Base-by-base conservation (phyloP, 257 asterid species). In the Nicotiana undulata region DNA sequence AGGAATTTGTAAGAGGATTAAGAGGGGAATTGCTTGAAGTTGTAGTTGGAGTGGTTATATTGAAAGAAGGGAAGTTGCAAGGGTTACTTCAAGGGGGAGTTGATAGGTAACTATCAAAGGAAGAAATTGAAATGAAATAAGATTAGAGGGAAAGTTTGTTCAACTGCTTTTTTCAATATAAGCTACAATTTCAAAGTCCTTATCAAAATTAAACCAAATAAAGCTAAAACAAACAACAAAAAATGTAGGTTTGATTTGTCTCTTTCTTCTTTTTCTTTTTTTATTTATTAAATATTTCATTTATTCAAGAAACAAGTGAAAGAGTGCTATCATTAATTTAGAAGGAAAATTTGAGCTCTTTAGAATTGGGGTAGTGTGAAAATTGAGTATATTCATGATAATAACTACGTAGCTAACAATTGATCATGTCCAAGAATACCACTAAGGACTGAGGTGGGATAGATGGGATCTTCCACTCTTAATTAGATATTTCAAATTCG, bases 31-130 rank as follows among this genome's bases (percentile, higher is more conserved):
- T 83, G 31, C 26, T 61, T 34, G 34, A 20, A 85, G 59, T 77
- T 75, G 88, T 86, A 66, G 90, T 89, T 88, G 91, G 88, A 85
- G 92, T 90, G 88, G 89, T 84, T 85, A 17, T 18, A 22, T 44
- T 52, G 9, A 44, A 49, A 64, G 53, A 68, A 3, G 9, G 75
- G 87, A 66, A 81, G 59, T 81, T 77, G 83, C 11, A 40, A 8
- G 46, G 46, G 46, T 40, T 40, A 40, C 46, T 40, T 40, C 7
- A 68, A 65, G 17, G 22, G 66, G 87, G 75, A 81, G 59, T 83
- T 77, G 83, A 82, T 76, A 76, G 88, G 87, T 82, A 68, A 76
- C 83, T 82, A 85, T 67, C 87, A 18, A 28, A 49, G 3, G 22
- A 5, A 26, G 64, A 81, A 85, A 49, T 79, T 51, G 40, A 80